Conservation (phyloP, 1,284 basidiomycete species). For the Macrocybe sp. region DNA sequence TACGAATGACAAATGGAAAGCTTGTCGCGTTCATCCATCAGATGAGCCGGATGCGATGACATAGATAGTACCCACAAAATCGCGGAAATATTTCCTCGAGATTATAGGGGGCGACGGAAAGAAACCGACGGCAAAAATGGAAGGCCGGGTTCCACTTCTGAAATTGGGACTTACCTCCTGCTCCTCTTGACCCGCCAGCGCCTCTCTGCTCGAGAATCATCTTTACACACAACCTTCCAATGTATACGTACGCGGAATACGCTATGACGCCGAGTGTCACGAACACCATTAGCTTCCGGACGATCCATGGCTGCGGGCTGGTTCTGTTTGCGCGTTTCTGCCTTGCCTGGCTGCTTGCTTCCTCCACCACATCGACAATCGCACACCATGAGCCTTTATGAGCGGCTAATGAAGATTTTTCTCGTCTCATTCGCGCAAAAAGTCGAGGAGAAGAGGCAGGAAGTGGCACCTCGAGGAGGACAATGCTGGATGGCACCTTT, state of each 20-base stretch:
- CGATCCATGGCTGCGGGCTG: constrained; percentile 58
- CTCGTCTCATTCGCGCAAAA: too few species aligned
- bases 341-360: constrained; percentile 31
- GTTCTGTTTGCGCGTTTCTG: constrained; percentile 32
- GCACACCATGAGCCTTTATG: constrained; percentile 26
- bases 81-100: too few species aligned
- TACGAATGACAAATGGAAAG: too few species aligned
- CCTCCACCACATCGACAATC: constrained; percentile 28
- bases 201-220: constrained; percentile 43
- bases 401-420: neutral
- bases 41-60: too few species aligned
- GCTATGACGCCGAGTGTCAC: constrained; percentile 49
- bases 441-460: neutral
- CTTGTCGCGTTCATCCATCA: too few species aligned
- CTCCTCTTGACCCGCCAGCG: constrained; percentile 38
- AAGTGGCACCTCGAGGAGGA: constrained; percentile 1
- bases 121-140: too few species aligned
- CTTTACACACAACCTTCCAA: constrained; percentile 59
- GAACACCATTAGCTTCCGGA: constrained; percentile 52
- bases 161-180: constrained; percentile 50
- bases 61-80: too few species aligned
- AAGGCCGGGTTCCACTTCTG: neutral
- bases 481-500: neutral
- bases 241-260: constrained; percentile 68
- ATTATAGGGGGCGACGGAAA: too few species aligned